A percentile compares a stretch with the other conserved stretches of the same genome.
Conservation (phyloP, 2,329 filamentous ascomycete species). For the Neoarthrinium moseri region DNA sequence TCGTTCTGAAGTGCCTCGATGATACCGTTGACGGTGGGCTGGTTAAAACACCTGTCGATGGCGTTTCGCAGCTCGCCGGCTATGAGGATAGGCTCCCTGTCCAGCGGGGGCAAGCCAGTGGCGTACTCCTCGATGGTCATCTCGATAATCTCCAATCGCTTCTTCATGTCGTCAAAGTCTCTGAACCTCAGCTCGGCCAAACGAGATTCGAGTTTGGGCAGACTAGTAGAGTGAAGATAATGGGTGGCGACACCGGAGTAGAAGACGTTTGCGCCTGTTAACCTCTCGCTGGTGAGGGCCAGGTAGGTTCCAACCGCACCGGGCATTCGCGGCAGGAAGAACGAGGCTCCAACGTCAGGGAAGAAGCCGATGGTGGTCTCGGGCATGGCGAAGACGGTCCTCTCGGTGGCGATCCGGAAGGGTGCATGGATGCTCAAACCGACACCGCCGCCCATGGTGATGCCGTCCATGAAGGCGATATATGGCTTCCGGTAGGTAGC, state of each 20-base stretch:
- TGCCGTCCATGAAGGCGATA: conserved; percentile 93
- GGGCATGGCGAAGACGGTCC: conserved; percentile 95
- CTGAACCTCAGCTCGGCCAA: conserved; percentile 86
- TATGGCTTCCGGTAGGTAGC: conserved; percentile 92
- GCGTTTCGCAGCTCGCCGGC: conserved; percentile 70
- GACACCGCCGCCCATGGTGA: conserved; percentile 98
- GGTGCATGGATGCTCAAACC: conserved; percentile 93
- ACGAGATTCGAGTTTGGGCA: conserved; percentile 78
- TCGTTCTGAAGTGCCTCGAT: conserved; percentile 63
- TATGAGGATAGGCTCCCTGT: conserved; percentile 66
- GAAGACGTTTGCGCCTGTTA: conserved; percentile 82
- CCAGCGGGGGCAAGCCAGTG: conserved; percentile 69
- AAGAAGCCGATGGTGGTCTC: conserved; percentile 99
- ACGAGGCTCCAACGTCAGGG: conserved; percentile 94
- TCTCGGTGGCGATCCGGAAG: conserved; percentile 94
- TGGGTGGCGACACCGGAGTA: conserved; percentile 93
- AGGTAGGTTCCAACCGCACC: conserved; percentile 88
- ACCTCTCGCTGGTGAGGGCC: conserved; percentile 81
- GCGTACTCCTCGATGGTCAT: conserved; percentile 88
- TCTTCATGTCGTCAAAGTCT: conserved; percentile 65
- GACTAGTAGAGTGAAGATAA: conserved; percentile 87
- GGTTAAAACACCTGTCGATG: conserved; percentile 81
- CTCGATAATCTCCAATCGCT: conserved; percentile 73
- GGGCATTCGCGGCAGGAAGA: conserved; percentile 90
- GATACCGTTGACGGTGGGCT: conserved; percentile 68